Conservation (phyloP, 2,329 filamentous ascomycete species). For the Grosmannia clavigera region DNA sequence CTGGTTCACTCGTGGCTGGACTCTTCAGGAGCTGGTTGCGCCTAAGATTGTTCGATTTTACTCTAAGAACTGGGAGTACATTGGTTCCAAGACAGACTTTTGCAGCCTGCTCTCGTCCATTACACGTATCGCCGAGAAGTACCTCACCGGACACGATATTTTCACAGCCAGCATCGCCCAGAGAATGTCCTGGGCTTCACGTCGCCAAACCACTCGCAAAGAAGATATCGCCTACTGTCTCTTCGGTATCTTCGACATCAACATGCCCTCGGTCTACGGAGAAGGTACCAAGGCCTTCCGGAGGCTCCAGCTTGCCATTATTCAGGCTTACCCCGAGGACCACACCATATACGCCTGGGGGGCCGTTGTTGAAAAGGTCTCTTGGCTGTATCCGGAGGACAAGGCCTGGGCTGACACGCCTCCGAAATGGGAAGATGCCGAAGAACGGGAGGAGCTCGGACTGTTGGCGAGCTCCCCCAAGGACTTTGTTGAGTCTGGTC, state of each 20-base stretch:
- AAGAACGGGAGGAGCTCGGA: too few species aligned
- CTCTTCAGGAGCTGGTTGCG: conserved; percentile 14
- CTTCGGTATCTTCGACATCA: conserved; percentile 17
- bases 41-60: conserved; percentile 12
- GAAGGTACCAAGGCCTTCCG: conserved; percentile 15
- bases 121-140: conserved; percentile 17
- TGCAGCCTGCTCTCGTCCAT: conserved; percentile 14
- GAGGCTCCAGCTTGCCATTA: conserved; percentile 11
- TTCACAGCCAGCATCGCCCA: conserved; percentile 10
- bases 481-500: too few species aligned
- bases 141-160: conserved; percentile 9
- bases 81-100: conserved; percentile 14
- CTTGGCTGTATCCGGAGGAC: too few species aligned
- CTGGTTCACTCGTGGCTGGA: conserved; percentile 14
- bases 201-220: conserved; percentile 12
- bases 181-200: conserved; percentile 18
- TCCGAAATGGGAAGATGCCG: too few species aligned
- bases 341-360: too few species aligned
- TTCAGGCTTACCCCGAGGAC: too few species aligned
- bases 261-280: conserved; percentile 19
- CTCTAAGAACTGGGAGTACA: conserved; percentile 10
- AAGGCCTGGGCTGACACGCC: too few species aligned
- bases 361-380: too few species aligned
- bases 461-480: too few species aligned
- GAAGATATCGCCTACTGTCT: conserved; percentile 18